These are phyloP conservation scores for Candida tropicalis DNA, from an alignment of 1,139 yeast genomes.

Conservation along the genomic window DNA sequence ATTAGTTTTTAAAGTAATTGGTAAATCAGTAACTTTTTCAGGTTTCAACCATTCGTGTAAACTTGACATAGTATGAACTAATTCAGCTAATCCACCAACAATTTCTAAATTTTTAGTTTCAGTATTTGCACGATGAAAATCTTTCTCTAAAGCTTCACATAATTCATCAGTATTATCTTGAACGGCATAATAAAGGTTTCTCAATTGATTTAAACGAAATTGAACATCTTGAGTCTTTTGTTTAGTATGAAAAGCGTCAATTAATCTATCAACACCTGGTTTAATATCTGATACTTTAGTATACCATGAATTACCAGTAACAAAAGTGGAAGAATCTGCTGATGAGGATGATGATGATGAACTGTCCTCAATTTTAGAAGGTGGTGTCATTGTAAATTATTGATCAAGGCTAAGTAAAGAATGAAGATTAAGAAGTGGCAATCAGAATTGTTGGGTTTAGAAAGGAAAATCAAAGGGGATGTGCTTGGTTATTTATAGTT, in stretches of 20 bases:
- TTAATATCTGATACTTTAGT: constrained; percentile 58
- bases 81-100: constrained; percentile 53
- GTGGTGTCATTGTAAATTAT: constrained; percentile 14
- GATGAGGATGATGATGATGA: neutral
- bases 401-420: no score
- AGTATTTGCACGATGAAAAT: constrained; percentile 61
- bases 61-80: constrained; percentile 59
- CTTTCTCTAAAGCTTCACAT: constrained; percentile 60
- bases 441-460: no score
- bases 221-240: constrained; percentile 59
- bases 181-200: constrained; percentile 68
- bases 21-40: constrained; percentile 44
- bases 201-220: constrained; percentile 61
- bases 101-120: constrained; percentile 69
- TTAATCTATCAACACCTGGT: constrained; percentile 43
- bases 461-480: no score
- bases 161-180: constrained; percentile 60
- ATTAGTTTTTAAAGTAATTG: constrained; percentile 49
- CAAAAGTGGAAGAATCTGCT: constrained; percentile 12
- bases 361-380: constrained; percentile 15
- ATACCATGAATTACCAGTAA: constrained; percentile 23
- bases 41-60: constrained; percentile 67
- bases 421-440: no score
- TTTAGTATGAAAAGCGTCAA: constrained; percentile 43
- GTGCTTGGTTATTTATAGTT: no score